Evolutionary conservation across 208 protist genomes (phyloP), one percentile per base, ranked within the genome.

Genomic region (Acanthamoeba rhysodes): DNA sequence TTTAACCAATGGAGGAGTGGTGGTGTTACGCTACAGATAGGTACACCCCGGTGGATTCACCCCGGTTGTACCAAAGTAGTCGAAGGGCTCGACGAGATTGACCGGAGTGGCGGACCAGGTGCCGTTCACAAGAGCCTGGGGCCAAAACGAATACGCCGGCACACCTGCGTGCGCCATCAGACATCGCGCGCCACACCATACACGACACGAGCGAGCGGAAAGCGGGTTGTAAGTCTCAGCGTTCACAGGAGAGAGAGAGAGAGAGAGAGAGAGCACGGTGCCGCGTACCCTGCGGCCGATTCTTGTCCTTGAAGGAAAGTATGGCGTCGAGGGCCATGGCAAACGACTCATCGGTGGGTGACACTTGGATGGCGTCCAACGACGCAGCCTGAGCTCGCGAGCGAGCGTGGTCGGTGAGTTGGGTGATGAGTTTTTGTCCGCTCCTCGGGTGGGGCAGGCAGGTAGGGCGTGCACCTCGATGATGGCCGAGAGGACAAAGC

Each of bases 271-370:
- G 64, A 34, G 64, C 16, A 72, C n/a, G 7, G 64, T 24, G n/a
- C n/a, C n/a, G n/a, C n/a, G n/a, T n/a, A n/a, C n/a, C n/a, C n/a
- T n/a, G n/a, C n/a, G n/a, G n/a, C 7, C 59, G 48, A 16, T 91
- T 91, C 85, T 91, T 91, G 57, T 91, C 85, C 85, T 72, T 91
- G 59, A 91, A 91, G 1, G 85, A 74, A 0, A 91, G 59, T 4
- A 91, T 37, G 55, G 85, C 85, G 7, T 91, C 85, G 32, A 91
- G 85, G 24, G 34, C 85, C 59, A 74, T 3, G 9, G 4, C 6
- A n/a, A 85, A 85, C 14, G 76, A 85, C 27, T 62, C 2, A 2
- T 50, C 76, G 6, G 18, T 10, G 27, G 76, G 76, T 8, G 34
- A 3, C 45, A 85, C 3, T 9, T 74, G 34, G 57, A 64, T 91